Conservation (phyloP, 345 rosid species). For the Turnera subulata region DNA sequence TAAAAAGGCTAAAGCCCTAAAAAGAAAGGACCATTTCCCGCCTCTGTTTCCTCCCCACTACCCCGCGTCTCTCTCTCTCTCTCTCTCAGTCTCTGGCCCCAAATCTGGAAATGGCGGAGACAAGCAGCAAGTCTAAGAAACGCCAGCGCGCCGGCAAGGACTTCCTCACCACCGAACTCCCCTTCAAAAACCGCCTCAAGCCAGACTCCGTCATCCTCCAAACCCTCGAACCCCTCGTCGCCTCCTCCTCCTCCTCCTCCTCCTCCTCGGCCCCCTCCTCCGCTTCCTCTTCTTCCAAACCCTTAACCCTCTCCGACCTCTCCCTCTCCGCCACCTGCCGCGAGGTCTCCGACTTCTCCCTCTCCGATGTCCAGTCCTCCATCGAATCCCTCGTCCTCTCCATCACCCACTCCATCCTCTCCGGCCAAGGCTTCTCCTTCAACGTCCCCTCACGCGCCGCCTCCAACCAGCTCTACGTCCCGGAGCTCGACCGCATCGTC, state of each 20-base stretch:
- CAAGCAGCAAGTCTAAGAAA: constrained; percentile 38
- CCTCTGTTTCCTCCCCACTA: neutral
- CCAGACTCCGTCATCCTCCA: constrained; percentile 55
- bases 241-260: constrained; percentile 27
- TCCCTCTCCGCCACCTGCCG: constrained; percentile 66
- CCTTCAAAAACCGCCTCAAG: constrained; percentile 64
- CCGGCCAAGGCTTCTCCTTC: constrained; percentile 85
- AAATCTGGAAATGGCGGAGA: constrained; percentile 11
- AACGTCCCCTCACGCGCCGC: constrained; percentile 93
- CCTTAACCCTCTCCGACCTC: constrained; percentile 77
- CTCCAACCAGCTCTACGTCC: constrained; percentile 91
- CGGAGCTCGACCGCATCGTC: constrained; percentile 98
- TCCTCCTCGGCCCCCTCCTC: constrained; percentile 23
- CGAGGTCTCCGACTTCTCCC: constrained; percentile 83
- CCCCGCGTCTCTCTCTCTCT: too few relatives aligned
- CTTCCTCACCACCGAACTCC: constrained; percentile 39
- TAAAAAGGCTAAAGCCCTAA: neutral
- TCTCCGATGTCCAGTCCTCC: constrained; percentile 67
- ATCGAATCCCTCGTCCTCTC: constrained; percentile 73
- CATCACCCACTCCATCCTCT: constrained; percentile 67
- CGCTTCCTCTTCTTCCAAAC: constrained; percentile 46
- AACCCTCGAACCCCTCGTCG: constrained; percentile 38
- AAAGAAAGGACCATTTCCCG: neutral
- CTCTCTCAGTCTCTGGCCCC: too few relatives aligned
- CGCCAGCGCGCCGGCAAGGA: constrained; percentile 60